A percentile compares a stretch with the other conserved stretches of the same genome.
Conservation (phyloP, 768 basidiomycete genomes). For the Crepidotus variabilis region DNA sequence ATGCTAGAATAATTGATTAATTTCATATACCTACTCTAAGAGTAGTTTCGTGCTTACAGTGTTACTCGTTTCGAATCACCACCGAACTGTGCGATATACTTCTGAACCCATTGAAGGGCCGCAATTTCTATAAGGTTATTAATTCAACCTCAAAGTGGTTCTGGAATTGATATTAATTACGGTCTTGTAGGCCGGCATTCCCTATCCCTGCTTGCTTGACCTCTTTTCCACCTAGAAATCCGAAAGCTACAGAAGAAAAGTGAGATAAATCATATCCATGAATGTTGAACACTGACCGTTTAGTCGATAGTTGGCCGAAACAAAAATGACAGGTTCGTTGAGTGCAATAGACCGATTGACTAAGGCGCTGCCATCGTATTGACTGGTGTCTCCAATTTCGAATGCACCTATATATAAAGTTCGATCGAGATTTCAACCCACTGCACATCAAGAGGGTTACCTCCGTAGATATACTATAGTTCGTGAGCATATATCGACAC, state of each 20-base stretch:
- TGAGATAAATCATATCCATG: neutral
- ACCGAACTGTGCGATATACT: constrained; percentile 48
- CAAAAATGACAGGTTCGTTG: constrained; percentile 29
- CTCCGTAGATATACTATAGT: constrained; percentile 29
- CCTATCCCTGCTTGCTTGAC: constrained; percentile 32
- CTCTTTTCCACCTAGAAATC: constrained; percentile 37
- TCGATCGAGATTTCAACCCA: neutral
- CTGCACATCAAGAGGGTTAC: constrained; percentile 5
- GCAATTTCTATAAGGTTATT: constrained; percentile 29
- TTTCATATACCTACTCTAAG: too few relatives aligned
- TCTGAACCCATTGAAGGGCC: constrained; percentile 51
- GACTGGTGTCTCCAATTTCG: constrained; percentile 22
- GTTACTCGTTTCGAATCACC: constrained; percentile 46
- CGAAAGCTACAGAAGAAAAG: constrained; percentile 23
- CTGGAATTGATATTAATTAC: constrained; percentile 22
- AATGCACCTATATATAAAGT: constrained; percentile 26
- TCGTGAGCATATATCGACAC: neutral
- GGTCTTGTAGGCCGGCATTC: constrained; percentile 51
- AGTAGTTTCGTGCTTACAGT: constrained; percentile 23
- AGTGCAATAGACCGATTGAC: constrained; percentile 27
- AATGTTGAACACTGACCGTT: constrained; percentile 21
- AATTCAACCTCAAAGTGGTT: neutral
- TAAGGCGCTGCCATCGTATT: constrained; percentile 19
- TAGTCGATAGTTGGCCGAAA: constrained; percentile 35
- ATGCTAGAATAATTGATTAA: constrained; percentile 17